Percentiles rank a stretch among this genome's conserved stretches.
Conservation (phyloP, 164 flowering plant genomes). For the Umbellularia californica region DNA sequence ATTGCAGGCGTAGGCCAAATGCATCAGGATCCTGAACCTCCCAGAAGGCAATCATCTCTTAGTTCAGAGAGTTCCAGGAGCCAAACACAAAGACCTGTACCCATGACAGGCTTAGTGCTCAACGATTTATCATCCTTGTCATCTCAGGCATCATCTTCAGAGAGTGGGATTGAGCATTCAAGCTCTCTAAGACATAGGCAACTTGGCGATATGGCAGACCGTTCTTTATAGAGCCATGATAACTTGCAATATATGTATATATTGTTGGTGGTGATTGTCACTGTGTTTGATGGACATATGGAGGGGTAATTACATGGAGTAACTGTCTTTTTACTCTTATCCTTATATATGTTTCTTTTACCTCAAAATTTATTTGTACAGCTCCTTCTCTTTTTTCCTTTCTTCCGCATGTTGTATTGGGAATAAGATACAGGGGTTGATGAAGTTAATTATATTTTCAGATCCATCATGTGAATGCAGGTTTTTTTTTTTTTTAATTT, state of each 20-base stretch:
- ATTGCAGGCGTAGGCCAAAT: slow-evolving; percentile 44
- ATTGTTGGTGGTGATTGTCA: neutral
- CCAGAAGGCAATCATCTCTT: slow-evolving; percentile 14
- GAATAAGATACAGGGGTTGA: too few relatives aligned
- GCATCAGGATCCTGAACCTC: slow-evolving; percentile 20
- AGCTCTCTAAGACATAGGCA: slow-evolving; percentile 32
- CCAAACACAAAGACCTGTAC: slow-evolving; percentile 17
- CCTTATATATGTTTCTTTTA: too few relatives aligned
- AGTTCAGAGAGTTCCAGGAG: slow-evolving; percentile 30
- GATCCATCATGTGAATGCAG: too few relatives aligned
- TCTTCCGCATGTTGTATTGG: too few relatives aligned
- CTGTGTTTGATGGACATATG: too few relatives aligned
- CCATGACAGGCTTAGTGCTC: slow-evolving; percentile 16
- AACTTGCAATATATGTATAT: neutral
- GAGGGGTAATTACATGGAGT: too few relatives aligned
- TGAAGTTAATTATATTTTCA: too few relatives aligned
- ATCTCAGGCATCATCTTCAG: slow-evolving; percentile 26
- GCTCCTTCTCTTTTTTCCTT: too few relatives aligned
- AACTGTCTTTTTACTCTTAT: too few relatives aligned
- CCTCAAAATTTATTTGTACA: too few relatives aligned
- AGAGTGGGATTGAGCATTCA: slow-evolving; percentile 29
- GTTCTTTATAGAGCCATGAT: neutral
- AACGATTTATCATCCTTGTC: slow-evolving; percentile 33
- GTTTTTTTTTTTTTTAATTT: too few relatives aligned
- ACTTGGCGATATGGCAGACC: slow-evolving; percentile 4